phyloP scores from a whole-genome alignment of 2,329 filamentous ascomycete genomes.

The Calonectria hawksworthii region DNA sequence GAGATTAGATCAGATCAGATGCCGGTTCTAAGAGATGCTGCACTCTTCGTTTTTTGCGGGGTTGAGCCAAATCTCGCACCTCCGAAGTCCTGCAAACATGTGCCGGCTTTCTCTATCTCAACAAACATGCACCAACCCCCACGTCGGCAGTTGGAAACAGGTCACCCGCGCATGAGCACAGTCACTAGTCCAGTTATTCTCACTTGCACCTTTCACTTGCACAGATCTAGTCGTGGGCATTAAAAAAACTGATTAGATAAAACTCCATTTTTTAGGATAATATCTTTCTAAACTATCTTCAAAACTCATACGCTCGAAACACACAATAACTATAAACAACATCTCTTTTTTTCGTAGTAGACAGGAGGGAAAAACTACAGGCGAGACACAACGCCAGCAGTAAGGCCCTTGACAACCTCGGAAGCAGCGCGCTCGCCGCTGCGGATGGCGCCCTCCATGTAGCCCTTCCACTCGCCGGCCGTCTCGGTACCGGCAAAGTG shows the following conservation, averaged over 20 bases:
- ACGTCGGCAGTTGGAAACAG: background rate
- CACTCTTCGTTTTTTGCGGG: background rate
- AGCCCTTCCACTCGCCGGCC: constrained; percentile 43
- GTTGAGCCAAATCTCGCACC: background rate
- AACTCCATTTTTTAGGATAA: background rate
- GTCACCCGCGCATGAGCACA: background rate
- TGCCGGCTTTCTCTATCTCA: background rate
- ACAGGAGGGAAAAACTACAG: constrained; percentile 12
- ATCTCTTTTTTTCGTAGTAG: background rate
- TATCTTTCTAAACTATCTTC: background rate
- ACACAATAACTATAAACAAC: background rate
- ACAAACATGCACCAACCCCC: background rate
- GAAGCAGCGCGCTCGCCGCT: constrained; percentile 37
- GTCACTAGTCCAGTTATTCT: too few species aligned
- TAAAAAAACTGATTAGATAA: background rate
- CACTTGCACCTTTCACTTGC: too few species aligned
- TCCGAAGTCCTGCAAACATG: background rate
- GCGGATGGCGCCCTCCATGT: constrained; percentile 44
- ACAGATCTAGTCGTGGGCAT: background rate
- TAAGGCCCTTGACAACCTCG: constrained; percentile 37
- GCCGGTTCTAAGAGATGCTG: background rate
- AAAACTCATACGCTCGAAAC: background rate
- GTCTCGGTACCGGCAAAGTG: constrained; percentile 46
- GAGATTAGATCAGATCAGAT: background rate
- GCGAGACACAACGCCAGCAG: constrained; percentile 22